Evolutionary conservation across 768 basidiomycete species (phyloP).

Genomic region (Mycena pura): DNA sequence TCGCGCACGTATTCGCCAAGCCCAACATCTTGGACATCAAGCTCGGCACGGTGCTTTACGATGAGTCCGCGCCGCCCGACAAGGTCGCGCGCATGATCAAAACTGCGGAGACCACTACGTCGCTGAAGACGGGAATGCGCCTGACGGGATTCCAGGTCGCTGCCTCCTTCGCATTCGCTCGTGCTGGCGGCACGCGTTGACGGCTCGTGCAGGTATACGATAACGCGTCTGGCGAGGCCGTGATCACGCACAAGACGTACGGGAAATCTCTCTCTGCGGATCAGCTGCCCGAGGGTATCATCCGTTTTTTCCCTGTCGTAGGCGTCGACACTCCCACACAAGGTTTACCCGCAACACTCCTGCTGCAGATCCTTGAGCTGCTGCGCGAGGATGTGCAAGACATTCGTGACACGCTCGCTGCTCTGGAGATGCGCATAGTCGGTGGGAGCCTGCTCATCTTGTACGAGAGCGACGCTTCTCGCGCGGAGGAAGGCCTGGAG

Average conservation of each 20-base stretch:
- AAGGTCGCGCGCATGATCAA: conserved; percentile 83
- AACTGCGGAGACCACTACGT: conserved; percentile 74
- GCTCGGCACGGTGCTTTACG: conserved; percentile 90
- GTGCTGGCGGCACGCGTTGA: not conserved
- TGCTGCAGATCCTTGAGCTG: conserved; percentile 63
- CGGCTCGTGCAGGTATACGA: conserved; percentile 69
- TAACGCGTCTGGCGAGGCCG: conserved; percentile 56
- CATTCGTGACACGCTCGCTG: conserved; percentile 55
- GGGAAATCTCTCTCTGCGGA: conserved; percentile 75
- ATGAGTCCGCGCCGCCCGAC: conserved; percentile 65
- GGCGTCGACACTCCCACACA: conserved; percentile 27
- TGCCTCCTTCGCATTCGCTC: conserved; percentile 8
- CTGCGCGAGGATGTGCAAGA: conserved; percentile 60
- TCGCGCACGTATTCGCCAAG: conserved; percentile 71
- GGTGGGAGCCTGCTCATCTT: conserved; percentile 83
- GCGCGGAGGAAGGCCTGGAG: conserved; percentile 50
- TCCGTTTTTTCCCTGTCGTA: conserved; percentile 75
- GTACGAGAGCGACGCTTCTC: conserved; percentile 63
- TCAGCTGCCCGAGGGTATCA: conserved; percentile 79
- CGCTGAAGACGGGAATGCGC: conserved; percentile 74
- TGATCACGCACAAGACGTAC: conserved; percentile 74
- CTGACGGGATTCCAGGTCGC: conserved; percentile 91
- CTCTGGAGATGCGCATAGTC: conserved; percentile 78
- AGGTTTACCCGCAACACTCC: conserved; percentile 62
- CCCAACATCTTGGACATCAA: conserved; percentile 94